These are phyloP conservation scores for Circinella minor DNA, from an alignment of 371 early-diverging fungal genomes.

Conservation along the genomic window DNA sequence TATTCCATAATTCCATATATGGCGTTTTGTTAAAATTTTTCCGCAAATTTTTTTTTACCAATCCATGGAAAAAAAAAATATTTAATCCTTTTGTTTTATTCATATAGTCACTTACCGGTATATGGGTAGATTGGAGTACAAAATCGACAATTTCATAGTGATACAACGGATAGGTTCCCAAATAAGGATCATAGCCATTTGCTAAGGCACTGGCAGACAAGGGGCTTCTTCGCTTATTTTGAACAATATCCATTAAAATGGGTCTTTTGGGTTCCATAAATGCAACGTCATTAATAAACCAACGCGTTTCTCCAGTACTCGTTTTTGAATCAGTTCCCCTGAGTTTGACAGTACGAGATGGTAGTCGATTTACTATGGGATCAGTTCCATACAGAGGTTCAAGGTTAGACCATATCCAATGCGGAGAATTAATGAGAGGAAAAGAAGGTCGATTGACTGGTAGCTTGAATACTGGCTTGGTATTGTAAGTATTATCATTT, in stretches of 20 bases:
- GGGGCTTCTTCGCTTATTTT: conserved; percentile 9
- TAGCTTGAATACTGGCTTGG: background rate
- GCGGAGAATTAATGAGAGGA: conserved; percentile 8
- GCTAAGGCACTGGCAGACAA: background rate
- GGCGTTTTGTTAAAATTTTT: too few species aligned
- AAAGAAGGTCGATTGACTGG: conserved; percentile 7
- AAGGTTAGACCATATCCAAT: conserved; percentile 42
- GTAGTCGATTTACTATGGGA: conserved; percentile 23
- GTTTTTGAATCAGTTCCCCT: conserved; percentile 24
- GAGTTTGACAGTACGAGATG: conserved; percentile 35
- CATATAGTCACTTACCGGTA: conserved; percentile 1
- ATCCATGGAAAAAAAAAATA: background rate
- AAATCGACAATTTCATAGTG: conserved; percentile 45
- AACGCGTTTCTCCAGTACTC: conserved; percentile 27
- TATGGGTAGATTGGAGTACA: conserved; percentile 41
- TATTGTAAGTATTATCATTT: conserved; percentile 3
- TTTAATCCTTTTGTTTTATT: background rate
- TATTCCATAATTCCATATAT: too few species aligned
- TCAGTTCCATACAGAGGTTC: conserved; percentile 42
- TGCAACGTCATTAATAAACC: conserved; percentile 37
- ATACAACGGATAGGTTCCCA: conserved; percentile 44
- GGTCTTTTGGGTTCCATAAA: conserved; percentile 24
- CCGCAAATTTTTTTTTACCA: too few species aligned
- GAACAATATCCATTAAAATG: conserved; percentile 24
- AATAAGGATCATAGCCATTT: conserved; percentile 33